Base-by-base conservation (phyloP, 441 rosid genomes). In the Populus tomentosa region DNA sequence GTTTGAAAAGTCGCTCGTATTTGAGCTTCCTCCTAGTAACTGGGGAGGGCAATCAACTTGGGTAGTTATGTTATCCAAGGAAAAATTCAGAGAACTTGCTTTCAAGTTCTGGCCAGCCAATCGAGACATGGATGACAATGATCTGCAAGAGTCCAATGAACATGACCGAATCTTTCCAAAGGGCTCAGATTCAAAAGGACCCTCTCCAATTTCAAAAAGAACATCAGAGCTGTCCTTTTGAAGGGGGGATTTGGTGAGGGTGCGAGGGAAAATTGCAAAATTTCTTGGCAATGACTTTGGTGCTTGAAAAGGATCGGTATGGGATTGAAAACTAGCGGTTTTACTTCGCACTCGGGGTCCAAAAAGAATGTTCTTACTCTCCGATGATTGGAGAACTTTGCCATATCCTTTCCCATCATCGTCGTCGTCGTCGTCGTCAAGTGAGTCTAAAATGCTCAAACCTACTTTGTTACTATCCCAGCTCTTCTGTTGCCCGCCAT, bases 391-490 rank as follows among this genome's bases (percentile, higher is more conserved):
- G 1, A 85, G 78, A 76, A 84, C 75, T 72, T 79, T 73, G 67
- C 83, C 81, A 1, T 86, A 79, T 18, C 70, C 72, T 71, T 87
- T 88, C 18, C 20, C 62, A 64, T 80, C 32, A 0, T 28, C 30
- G 0, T 30, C 32, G 32, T 30, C 32, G 32, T 30, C 87, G 71
- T 86, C 86, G 32, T 30, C 32, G 72, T 82, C 87, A 72, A 92
- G 93, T 77, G 91, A 84, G 83, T 92, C 89, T 61, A 94, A 79
- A 82, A 96, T 90, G 81, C 97, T 84, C 77, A 96, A 82, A 62
- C 98, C 99, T 28, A 90, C 93, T 87, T 92, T 92, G 33, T 74
- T 85, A 77, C 90, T 80, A 80, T 87, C 94, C 98, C 99, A 96
- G 75, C 85, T 85, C 91, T 83, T 92, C 1, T 82, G 91, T 9